Percentiles rank a stretch among this genome's conserved stretches.
Conservation (phyloP, 73 alveolate genomes). For the Paramecium sexaurelia region DNA sequence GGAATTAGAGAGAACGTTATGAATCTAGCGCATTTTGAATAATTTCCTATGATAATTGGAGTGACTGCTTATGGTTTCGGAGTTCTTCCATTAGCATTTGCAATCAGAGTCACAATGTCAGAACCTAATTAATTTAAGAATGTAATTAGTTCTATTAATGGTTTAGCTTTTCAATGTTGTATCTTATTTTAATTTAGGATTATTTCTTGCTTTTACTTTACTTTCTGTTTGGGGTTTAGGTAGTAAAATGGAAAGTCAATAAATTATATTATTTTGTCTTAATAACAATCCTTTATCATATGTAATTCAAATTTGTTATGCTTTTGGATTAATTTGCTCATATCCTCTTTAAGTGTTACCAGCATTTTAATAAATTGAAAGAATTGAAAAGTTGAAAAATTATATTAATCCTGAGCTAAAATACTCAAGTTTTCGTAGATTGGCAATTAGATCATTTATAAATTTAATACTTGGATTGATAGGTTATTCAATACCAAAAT, state of each 20-base stretch:
- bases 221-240: conserved; percentile 40
- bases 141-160: neutral
- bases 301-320: neutral
- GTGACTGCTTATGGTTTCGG: conserved; percentile 36
- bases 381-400: conserved; percentile 29
- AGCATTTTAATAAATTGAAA: conserved; percentile 26
- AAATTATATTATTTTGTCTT: conserved; percentile 7
- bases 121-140: neutral
- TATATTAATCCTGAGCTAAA: conserved; percentile 25
- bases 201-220: neutral
- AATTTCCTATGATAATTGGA: conserved; percentile 36
- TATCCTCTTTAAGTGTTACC: conserved; percentile 34
- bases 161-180: conserved; percentile 20
- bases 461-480: conserved; percentile 3
- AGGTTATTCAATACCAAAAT: neutral
- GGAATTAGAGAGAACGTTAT: neutral
- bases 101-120: conserved; percentile 15
- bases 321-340: conserved; percentile 16
- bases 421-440: conserved; percentile 28
- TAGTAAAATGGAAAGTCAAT: neutral
- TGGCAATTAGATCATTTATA: neutral
- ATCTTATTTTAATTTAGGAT: neutral
- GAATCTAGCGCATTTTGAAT: neutral
- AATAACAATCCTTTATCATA: neutral
- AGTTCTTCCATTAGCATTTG: conserved; percentile 18